Evolutionary conservation across 352 stramenopile genomes (phyloP).

Genomic region (Phytophthora pinifolia): DNA sequence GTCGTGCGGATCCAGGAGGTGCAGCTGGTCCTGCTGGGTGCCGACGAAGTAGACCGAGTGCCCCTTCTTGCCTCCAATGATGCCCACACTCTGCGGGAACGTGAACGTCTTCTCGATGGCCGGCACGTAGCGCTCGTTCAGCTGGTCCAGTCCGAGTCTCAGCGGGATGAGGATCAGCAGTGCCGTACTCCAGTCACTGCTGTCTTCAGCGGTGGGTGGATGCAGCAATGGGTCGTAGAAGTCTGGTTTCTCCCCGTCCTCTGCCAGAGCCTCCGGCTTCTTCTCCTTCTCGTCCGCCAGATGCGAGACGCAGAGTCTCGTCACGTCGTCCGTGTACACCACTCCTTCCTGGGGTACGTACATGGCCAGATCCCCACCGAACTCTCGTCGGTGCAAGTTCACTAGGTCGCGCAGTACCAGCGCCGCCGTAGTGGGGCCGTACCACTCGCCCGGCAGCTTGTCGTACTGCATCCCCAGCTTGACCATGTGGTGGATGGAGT

Average conservation of each 20-base stretch:
- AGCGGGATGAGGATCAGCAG: conserved; percentile 93
- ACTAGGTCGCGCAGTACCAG: conserved; percentile 89
- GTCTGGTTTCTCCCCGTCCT: conserved; percentile 10
- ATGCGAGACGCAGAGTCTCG: conserved; percentile 69
- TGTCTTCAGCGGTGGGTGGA: conserved; percentile 46
- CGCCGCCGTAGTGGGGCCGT: conserved; percentile 88
- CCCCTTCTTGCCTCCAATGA: conserved; percentile 93
- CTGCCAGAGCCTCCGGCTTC: conserved; percentile 2
- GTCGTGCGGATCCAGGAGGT: conserved; percentile 85
- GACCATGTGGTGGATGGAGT: conserved; percentile 92
- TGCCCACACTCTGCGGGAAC: conserved; percentile 93
- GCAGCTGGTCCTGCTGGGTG: conserved; percentile 76
- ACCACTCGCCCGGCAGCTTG: conserved; percentile 92
- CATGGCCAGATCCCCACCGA: conserved; percentile 52
- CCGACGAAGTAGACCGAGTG: conserved; percentile 97
- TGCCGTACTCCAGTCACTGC: conserved; percentile 80
- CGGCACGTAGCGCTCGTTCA: conserved; percentile 83
- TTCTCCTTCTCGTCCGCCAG: conserved; percentile 28
- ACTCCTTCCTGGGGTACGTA: conserved; percentile 86
- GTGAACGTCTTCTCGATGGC: conserved; percentile 77
- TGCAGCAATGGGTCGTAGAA: conserved; percentile 89
- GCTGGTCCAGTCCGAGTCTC: conserved; percentile 87
- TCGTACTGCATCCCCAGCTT: conserved; percentile 90
- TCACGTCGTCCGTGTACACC: conserved; percentile 80
- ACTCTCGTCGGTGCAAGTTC: conserved; percentile 61